Base-by-base conservation (phyloP, 805 yeast genomes). In the Candida wancherniae region DNA sequence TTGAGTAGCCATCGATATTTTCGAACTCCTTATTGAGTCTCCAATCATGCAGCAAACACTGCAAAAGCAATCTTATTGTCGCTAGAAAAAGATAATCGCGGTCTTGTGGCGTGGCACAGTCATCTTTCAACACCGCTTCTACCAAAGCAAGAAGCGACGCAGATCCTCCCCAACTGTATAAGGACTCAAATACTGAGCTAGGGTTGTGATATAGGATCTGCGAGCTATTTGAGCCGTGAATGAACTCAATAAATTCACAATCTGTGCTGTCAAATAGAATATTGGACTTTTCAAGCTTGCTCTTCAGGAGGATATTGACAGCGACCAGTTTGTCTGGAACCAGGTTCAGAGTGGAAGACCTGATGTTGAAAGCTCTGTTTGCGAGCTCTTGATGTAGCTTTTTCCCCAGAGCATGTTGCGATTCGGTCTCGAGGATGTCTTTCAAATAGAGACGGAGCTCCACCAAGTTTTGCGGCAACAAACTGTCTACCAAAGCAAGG, bases 1-100 rank as follows among this genome's bases (percentile, higher is more conserved):
- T 64, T 15, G 74, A 75, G 44, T 75, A 82, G 1, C 87, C 87
- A 40, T 70, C 71, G 3, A 63, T 58, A 11, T 67, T 60, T 42
- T 78, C 84, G 47, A 80, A 72, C 37, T 79, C 85, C 28, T 69
- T 68, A 17, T 63, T 53, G 31, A 70, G 56, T 23, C 77, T 59
- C 70, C 79, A 67, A 37, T 72, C 67, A 18, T 59, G 57, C n/a
- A 60, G 51, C 8, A 79, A 48, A 1, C 72, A 26, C 9, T 51
- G 48, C 19, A 79, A 62, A 3, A 79, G 52, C 1, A 73, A 34
- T 2, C 57, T 50, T 5, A 77, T 37, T 1, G 68, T 46, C 5
- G 48, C 41, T 9, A 55, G 49, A 7, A 75, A 41, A 1, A 53
- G 45, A 6, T 43, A 28, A 15, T 53, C 53, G 12, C 53, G 22